These are phyloP conservation scores for Malassezia sympodialis DNA, from an alignment of 1,284 basidiomycete genomes.

Conservation along the genomic window DNA sequence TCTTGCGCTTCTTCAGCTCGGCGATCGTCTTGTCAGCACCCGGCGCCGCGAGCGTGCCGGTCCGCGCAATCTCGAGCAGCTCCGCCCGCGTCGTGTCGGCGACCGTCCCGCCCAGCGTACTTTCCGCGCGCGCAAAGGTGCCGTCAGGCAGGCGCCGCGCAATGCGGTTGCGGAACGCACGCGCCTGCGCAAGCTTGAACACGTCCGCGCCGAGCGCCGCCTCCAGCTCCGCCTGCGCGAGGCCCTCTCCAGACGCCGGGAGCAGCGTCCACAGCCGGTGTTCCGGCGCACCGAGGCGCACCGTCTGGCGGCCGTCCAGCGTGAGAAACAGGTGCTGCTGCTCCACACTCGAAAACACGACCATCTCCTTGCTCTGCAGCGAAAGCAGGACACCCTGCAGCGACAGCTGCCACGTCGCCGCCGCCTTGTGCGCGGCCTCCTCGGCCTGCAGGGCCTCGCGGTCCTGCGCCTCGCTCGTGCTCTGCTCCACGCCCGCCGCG, in stretches of 20 bases:
- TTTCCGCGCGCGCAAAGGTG: slow-evolving; percentile 63
- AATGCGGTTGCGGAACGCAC: slow-evolving; percentile 97
- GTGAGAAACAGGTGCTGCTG: slow-evolving; percentile 19
- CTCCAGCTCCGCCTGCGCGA: slow-evolving; percentile 32
- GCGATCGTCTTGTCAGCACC: slow-evolving; percentile 55
- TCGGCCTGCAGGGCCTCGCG: slow-evolving; percentile 25
- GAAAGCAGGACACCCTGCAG: slow-evolving; percentile 40
- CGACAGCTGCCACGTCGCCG: slow-evolving; percentile 41
- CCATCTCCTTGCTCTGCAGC: slow-evolving; percentile 34
- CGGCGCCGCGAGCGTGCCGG: slow-evolving; percentile 59
- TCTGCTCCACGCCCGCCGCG: slow-evolving; percentile 16
- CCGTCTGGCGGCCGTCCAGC: slow-evolving; percentile 19
- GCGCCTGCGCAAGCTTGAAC: slow-evolving; percentile 63
- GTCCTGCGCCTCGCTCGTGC: slow-evolving; percentile 22
- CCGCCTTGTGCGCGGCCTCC: slow-evolving; percentile 32
- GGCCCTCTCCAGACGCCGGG: slow-evolving; percentile 30
- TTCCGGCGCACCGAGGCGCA: slow-evolving; percentile 35
- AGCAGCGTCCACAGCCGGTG: slow-evolving; percentile 38
- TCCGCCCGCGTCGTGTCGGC: slow-evolving; percentile 55
- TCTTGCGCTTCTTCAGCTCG: slow-evolving; percentile 76
- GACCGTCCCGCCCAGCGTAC: slow-evolving; percentile 22
- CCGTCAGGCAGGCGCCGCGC: slow-evolving; percentile 81
- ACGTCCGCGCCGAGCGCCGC: slow-evolving; percentile 38
- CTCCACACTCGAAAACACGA: slow-evolving; percentile 25
- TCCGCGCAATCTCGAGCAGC: slow-evolving; percentile 63